A percentile compares a stretch with the other conserved stretches of the same genome.
Evolutionary conservation across 2,329 filamentous ascomycete species (phyloP).

Genomic region (Achaetomium macrosporum): DNA sequence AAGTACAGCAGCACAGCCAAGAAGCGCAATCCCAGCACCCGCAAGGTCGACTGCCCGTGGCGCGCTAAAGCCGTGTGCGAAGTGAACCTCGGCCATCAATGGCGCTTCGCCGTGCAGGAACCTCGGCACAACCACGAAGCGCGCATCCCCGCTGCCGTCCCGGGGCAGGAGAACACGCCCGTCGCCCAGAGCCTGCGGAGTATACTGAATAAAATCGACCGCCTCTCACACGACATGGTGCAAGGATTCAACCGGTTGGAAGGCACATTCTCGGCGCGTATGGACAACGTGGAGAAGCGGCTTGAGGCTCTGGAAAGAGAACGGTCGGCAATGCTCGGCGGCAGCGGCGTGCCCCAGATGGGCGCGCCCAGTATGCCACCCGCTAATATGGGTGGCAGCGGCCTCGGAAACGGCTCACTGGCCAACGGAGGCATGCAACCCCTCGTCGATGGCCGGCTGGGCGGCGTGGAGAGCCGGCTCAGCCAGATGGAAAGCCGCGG

Average conservation of each 20-base stretch:
- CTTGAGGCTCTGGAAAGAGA: slow-evolving; percentile 24
- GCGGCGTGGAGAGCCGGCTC: slow-evolving; percentile 25
- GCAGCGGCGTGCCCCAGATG: slow-evolving; percentile 22
- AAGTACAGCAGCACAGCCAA: slow-evolving; percentile 61
- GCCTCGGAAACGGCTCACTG: slow-evolving; percentile 22
- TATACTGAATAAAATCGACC: slow-evolving; percentile 55
- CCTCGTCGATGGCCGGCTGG: slow-evolving; percentile 25
- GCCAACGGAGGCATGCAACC: slow-evolving; percentile 25
- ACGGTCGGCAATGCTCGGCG: slow-evolving; percentile 20
- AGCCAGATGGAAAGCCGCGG: slow-evolving; percentile 24
- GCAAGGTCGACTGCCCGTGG: slow-evolving; percentile 59
- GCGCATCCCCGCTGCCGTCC: slow-evolving; percentile 47
- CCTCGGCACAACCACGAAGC: slow-evolving; percentile 57
- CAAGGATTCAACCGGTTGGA: slow-evolving; percentile 49
- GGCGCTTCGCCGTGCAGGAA: slow-evolving; percentile 58
- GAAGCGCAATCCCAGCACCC: slow-evolving; percentile 58
- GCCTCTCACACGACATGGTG: slow-evolving; percentile 50
- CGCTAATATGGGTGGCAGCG: slow-evolving; percentile 25
- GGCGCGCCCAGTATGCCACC: slow-evolving; percentile 25
- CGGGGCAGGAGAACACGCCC: slow-evolving; percentile 53
- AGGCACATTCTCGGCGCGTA: slow-evolving; percentile 47
- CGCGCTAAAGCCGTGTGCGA: slow-evolving; percentile 59
- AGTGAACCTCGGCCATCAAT: slow-evolving; percentile 56
- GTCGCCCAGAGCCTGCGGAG: slow-evolving; percentile 53
- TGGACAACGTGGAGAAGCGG: slow-evolving; percentile 46